phyloP scores from a whole-genome alignment of 306 rosid genomes.

The Medicago arabica region DNA sequence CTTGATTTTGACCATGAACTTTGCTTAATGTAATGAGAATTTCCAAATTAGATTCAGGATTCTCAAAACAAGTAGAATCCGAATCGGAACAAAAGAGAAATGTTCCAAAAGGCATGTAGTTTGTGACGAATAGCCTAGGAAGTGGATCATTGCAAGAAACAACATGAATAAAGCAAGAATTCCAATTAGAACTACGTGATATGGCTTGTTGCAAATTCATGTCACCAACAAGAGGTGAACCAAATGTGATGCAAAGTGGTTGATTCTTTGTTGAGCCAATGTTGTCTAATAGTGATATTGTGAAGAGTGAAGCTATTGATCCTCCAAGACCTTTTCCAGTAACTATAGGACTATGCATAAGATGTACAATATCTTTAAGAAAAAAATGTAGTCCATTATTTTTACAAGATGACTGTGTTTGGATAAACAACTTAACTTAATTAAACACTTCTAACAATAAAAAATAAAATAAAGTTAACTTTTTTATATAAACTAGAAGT shows the following conservation, averaged over 20 bases:
- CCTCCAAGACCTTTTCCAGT: slow-evolving; percentile 72
- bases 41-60: slow-evolving; percentile 44
- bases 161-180: slow-evolving; percentile 67
- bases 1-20: slow-evolving; percentile 10
- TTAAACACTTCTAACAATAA: too few species aligned
- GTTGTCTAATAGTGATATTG: slow-evolving; percentile 57
- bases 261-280: slow-evolving; percentile 40
- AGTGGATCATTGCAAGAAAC: slow-evolving; percentile 54
- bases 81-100: slow-evolving; percentile 53
- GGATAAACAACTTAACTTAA: too few species aligned
- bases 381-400: too few species aligned
- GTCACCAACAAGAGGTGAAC: slow-evolving; percentile 70
- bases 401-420: not conserved
- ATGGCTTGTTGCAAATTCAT: slow-evolving; percentile 46
- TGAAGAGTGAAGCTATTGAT: slow-evolving; percentile 70
- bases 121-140: slow-evolving; percentile 40
- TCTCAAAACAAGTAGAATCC: slow-evolving; percentile 54
- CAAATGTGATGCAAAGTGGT: slow-evolving; percentile 75
- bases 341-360: slow-evolving; percentile 2
- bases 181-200: slow-evolving; percentile 55
- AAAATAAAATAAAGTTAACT: too few species aligned
- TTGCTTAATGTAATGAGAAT: slow-evolving; percentile 34
- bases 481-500: too few species aligned
- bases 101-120: slow-evolving; percentile 70
- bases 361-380: too few species aligned